Evolutionary conservation across 2,329 filamentous ascomycete species (phyloP), one percentile per base, ranked within the genome.

Genomic region (Aspergillus sp.): DNA sequence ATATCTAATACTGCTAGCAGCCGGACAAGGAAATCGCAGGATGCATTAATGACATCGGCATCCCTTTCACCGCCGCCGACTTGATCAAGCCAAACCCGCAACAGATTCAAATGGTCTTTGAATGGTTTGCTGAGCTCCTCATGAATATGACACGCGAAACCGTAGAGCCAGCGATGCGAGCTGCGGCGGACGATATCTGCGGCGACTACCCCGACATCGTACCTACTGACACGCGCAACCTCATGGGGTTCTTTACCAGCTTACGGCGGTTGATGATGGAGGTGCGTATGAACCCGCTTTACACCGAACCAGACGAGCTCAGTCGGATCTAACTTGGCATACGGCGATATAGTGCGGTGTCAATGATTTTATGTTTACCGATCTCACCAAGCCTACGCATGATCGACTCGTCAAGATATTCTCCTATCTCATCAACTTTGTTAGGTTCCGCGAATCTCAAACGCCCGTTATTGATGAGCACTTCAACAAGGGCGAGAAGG

Each of bases 341-440:
- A 10, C 56, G 15, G 54, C 10, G 10, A 38, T 17, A 32, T 54
- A 94, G 82, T 98, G 95, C 74, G 92, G 92, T 50, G 91, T 99
- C 68, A 89, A 88, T 63, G 95, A 99, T 77, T 96, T 99, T 71
- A 92, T 90, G 38, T 96, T 98, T 78, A 88, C 88, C 62, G 95
- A 99, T 75, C 82, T 99, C 5, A 94, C 96, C 74, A 90, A 90
- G 74, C 95, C 95, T 15, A 96, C 92, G 1, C 91, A 96, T 73
- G 90, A 91, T 60, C 90, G 95, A 48, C 84, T 98, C 13, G 90
- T 94, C 71, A 96, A 95, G 80, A 96, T 98, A 71, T 95, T 99
- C 75, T 96, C 91, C 66, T 97, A 97, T 77, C 86, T 98, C 65
- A 99, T 99, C 82, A 99, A 99, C 79, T 99, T 99, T 77, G 93